Conservation (phyloP, 176 grass and related monocot species). For the Avena sativa region DNA sequence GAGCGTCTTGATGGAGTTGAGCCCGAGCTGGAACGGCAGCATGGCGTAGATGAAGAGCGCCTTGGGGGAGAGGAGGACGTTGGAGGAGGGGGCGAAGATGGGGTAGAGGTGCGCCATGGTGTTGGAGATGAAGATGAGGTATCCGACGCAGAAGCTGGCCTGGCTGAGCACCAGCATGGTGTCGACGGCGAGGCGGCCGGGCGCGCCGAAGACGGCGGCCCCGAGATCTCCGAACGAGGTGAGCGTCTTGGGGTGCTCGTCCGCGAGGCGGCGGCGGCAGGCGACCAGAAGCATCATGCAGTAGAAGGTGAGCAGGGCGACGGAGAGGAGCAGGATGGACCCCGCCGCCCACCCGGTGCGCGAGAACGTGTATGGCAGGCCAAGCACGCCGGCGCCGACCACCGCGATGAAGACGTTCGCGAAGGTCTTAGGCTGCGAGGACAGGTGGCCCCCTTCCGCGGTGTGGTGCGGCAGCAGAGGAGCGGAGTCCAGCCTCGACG, state of each 20-base stretch:
- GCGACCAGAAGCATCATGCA: slow-evolving; percentile 97
- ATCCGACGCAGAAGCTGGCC: slow-evolving; percentile 80
- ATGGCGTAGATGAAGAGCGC: slow-evolving; percentile 79
- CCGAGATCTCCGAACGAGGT: slow-evolving; percentile 89
- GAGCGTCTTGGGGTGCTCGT: slow-evolving; percentile 63
- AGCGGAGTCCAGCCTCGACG: slow-evolving; percentile 45
- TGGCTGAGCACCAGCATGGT: slow-evolving; percentile 94
- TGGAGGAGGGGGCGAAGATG: slow-evolving; percentile 41
- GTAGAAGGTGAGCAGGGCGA: slow-evolving; percentile 84
- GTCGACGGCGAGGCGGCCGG: slow-evolving; percentile 75
- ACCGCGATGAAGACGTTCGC: slow-evolving; percentile 98
- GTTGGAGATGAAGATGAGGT: slow-evolving; percentile 96
- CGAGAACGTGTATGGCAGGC: slow-evolving; percentile 94
- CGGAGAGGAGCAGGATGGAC: slow-evolving; percentile 56
- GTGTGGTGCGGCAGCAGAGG: slow-evolving; percentile 69
- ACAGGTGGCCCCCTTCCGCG: slow-evolving; percentile 37
- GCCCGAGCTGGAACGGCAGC: slow-evolving; percentile 91
- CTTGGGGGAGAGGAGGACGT: slow-evolving; percentile 66
- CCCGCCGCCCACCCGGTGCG: slow-evolving; percentile 87
- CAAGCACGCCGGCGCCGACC: slow-evolving; percentile 95
- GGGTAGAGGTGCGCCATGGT: slow-evolving; percentile 73
- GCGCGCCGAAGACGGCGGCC: slow-evolving; percentile 54
- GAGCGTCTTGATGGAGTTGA: slow-evolving; percentile 94
- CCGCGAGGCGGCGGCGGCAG: slow-evolving; percentile 68
- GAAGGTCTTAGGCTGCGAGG: slow-evolving; percentile 95